Evolutionary conservation across 108 stramenopile species (phyloP), one percentile per base, ranked within the genome.

Genomic region (Mediolabrus comicus): DNA sequence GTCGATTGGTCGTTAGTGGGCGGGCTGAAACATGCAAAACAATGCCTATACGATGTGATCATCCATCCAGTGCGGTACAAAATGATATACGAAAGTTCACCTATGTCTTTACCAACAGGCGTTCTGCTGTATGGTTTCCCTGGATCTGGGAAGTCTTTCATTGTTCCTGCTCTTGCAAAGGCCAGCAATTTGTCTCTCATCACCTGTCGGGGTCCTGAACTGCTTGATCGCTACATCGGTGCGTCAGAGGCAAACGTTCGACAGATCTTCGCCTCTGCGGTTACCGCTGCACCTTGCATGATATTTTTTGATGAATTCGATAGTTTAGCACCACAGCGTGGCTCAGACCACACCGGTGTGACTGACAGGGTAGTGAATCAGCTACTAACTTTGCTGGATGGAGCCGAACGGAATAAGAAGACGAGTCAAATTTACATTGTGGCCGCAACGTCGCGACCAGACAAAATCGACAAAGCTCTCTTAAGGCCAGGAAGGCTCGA

Each of bases 301-400:
- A 65, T 99, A 29, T 98, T 99, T 71, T 89, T 99, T 30, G 98
- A 99, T 55, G 97, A 99, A 65, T 86, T 99, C 65, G 98, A 99
- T 36, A 83, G 96, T 2, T 62, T 99, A 53, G 97, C 96, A 17
- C 97, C 97, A 24, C 86, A 87, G 26, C 85, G 97, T 56, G 98
- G 97, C 53, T 94, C 92, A 3, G 97, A 99, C 63, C 82, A 91
- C 53, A 97, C 96, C 26, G 98, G 98, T 27, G 93, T 99, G n/a
- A 98, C 97, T 2, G 98, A 99, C 72, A 77, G 98, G 5, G 97
- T 99, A 26, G 98, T 99, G 30, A 99, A 99, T 70, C 98, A 99
- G 77, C 86, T 99, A 12, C 87, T 99, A 1, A 99, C 98, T 7
- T 95, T 96, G 57, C 69, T 99, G 53, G 98, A 99, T 80, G 98